Base-by-base conservation (phyloP, 2,329 filamentous ascomycete species). In the Diaporthe sp. region DNA sequence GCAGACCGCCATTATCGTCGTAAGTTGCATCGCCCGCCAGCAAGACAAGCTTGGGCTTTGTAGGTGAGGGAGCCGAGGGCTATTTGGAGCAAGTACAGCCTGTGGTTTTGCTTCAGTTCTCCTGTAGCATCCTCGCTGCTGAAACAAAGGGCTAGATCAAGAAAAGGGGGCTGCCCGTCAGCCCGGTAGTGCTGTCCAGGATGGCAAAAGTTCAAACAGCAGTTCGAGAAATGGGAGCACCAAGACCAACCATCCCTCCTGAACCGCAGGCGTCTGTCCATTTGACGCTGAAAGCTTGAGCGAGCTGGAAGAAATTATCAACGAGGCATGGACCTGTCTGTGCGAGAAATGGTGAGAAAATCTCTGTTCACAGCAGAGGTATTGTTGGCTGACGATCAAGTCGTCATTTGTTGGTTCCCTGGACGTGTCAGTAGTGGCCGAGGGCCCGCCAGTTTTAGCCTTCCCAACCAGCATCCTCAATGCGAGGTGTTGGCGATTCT, bases 1-100 rank as follows among this genome's bases (percentile, higher is more conserved):
- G 75, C 72, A 76, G 75, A 74, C 75, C 75, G 75, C 75, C 69
- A 72, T 64, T 72, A 72, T 76, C 75, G 57, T 76, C 75, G 61
- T 67, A 70, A 69, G 61, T 70, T 68, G 50, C 67, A 38, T 72
- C 40, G 19, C 50, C 50, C 33, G 40, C 45, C 28, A 54, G 38
- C 22, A 38, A 17, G 35, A 22, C 52, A 69, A 7, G 70, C 64
- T 33, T 52, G 22, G 68, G 25, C 47, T 55, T 45, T 55, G 57
- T 28, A 50, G 33, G 54, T 66, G 30, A 47, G 69, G 13, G 47
- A 45, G 35, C 28, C 28, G 45, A 57, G 71, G 71, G 42, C 50
- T n/a, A 45, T 40, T 45, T 45, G 47, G 57, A 50, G 50, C 28
- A n/a, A 57, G 30, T 22, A 40, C 15, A 15, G 42, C 71, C 42